Evolutionary conservation across 108 stramenopile species (phyloP), one percentile per base, ranked within the genome.

Genomic region (Aurantiochytrium sp.): DNA sequence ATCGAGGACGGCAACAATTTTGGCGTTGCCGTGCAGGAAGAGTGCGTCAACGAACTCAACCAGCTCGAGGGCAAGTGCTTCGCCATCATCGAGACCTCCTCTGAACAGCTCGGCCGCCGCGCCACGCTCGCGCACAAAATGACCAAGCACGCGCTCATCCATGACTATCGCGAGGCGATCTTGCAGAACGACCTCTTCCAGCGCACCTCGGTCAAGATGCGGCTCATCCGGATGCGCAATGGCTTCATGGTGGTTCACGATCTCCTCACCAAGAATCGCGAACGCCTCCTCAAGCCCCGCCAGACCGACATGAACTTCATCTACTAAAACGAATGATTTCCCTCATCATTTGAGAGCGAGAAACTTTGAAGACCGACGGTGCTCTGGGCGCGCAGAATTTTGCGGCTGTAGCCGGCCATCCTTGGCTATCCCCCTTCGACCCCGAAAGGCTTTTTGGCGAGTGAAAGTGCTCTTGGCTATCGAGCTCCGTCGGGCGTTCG

Each of bases 71-170:
- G 45, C 73, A 30, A n/a, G 45, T 41, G 73, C 24, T 81, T 81
- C 45, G 45, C 73, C 27, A 48, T 81, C 45, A 48, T 81, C 12
- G 73, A 81, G 19, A 48, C 73, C 39, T 48, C 73, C 12, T 48
- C 73, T 6, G 45, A 81, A n/a, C 45, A 81, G 39, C 73, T 48
- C 45, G 42, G 45, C 39, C 73, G 30, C 1, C 39, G 73, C 2
- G 73, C 73, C 19, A 81, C n/a, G 73, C 45, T 81, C n/a, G 73
- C 73, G 39, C 73, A 81, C 73, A 81, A 81, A 48, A 81, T 81
- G 73, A 48, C 45, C 73, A 81, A 81, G 1, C 73, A 81, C 45
- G 8, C n/a, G 0, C 42, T 48, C 32, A 15, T 81, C 19, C 45
- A 48, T 17, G 73, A 81, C 73, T 81, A 81, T 48, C 39, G 24